These are phyloP conservation scores for Suhomyces prunicola DNA, from an alignment of 805 yeast species.

Conservation along the genomic window DNA sequence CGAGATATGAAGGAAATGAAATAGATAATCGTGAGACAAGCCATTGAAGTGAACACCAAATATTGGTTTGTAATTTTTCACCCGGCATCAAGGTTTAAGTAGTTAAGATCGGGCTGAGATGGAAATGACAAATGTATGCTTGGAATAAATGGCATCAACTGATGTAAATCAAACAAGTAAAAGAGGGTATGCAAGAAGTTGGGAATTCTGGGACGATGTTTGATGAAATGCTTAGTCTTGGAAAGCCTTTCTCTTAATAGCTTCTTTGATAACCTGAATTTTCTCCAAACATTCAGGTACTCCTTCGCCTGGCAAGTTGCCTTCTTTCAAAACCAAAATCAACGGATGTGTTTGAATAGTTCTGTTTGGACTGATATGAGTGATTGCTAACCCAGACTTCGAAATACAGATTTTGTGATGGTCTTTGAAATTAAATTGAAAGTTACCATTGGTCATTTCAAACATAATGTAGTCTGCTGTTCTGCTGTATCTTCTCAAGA, in stretches of 20 bases:
- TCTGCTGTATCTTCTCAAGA: constrained; percentile 79
- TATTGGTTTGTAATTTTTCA: background rate
- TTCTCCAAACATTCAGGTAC: constrained; percentile 44
- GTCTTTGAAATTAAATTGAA: constrained; percentile 93
- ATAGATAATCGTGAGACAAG: background rate
- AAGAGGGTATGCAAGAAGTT: background rate
- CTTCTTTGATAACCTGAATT: constrained; percentile 55
- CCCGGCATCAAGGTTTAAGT: background rate
- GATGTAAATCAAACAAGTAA: background rate
- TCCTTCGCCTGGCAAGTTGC: constrained; percentile 37
- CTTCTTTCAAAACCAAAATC: constrained; percentile 40
- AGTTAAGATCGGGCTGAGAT: background rate
- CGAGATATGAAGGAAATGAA: constrained; percentile 1
- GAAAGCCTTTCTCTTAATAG: constrained; percentile 45
- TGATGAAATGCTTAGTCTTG: constrained; percentile 11
- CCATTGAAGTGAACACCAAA: background rate
- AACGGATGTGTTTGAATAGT: constrained; percentile 65
- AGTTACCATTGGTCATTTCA: constrained; percentile 85
- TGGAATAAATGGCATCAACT: background rate
- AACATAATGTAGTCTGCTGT: constrained; percentile 82
- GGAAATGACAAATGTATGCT: background rate
- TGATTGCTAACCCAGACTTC: constrained; percentile 68
- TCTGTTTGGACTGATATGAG: constrained; percentile 78
- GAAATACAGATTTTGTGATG: constrained; percentile 86
- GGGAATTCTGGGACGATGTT: background rate